phyloP scores from a whole-genome alignment of 2,329 filamentous ascomycete species.

The Curvularia verruculosa region DNA sequence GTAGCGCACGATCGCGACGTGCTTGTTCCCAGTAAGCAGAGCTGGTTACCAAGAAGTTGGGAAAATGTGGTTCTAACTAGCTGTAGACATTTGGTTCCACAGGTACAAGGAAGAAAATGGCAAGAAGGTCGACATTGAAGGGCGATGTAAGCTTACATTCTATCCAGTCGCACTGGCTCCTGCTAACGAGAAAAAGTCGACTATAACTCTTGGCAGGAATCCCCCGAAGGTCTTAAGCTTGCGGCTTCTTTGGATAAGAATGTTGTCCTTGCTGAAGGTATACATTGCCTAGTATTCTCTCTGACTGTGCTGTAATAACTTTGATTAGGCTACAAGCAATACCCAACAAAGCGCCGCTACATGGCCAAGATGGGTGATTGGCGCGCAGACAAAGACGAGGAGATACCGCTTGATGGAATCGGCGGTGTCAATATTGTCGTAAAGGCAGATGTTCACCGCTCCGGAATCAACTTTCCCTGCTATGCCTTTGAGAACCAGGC shows the following conservation, averaged over 20 bases:
- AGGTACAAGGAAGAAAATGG: constrained; percentile 75
- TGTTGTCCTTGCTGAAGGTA: constrained; percentile 85
- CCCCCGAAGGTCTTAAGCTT: constrained; percentile 79
- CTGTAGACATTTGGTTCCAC: constrained; percentile 93
- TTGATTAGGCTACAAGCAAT: constrained; percentile 85
- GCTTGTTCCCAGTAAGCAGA: constrained; percentile 83
- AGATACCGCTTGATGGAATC: constrained; percentile 92
- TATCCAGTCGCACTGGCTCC: neutral
- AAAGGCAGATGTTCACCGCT: constrained; percentile 95
- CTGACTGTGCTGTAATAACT: neutral
- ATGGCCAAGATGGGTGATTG: constrained; percentile 93
- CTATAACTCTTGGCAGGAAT: constrained; percentile 99
- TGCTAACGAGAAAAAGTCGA: constrained; percentile 67
- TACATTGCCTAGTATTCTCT: constrained; percentile 5
- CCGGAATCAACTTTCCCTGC: constrained; percentile 95
- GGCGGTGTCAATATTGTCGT: constrained; percentile 97
- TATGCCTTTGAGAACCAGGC: constrained; percentile 99
- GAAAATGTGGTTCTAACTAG: constrained; percentile 15
- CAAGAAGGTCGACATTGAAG: constrained; percentile 76
- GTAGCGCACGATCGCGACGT: constrained; percentile 92
- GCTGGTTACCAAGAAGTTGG: neutral
- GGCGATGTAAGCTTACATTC: constrained; percentile 71
- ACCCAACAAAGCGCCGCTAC: constrained; percentile 85
- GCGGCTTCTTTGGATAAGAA: constrained; percentile 77
- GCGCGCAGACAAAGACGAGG: constrained; percentile 87